phyloP scores from a whole-genome alignment of 305 asterid species.

The Solanum aculeatissimum region DNA sequence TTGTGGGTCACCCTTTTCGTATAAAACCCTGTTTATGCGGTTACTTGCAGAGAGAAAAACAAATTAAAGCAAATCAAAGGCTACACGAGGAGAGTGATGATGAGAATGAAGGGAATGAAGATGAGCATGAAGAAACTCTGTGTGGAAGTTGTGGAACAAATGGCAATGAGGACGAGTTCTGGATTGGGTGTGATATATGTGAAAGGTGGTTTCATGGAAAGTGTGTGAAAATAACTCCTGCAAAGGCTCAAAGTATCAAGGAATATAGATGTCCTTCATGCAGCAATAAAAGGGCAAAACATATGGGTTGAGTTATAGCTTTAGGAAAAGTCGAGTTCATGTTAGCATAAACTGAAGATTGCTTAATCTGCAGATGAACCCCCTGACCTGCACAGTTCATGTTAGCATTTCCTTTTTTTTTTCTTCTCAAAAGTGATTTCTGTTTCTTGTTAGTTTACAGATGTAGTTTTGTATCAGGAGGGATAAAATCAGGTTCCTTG shows the following conservation, averaged over 20 bases:
- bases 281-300: conserved; percentile 48
- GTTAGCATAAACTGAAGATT: background rate
- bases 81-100: conserved; percentile 47
- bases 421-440: background rate
- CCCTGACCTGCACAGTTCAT: background rate
- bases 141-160: conserved; percentile 78
- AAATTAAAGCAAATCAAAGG: conserved; percentile 39
- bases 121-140: conserved; percentile 59
- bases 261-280: conserved; percentile 89
- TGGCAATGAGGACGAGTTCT: conserved; percentile 67
- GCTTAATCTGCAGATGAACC: background rate
- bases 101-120: conserved; percentile 37
- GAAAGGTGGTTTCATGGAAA: conserved; percentile 92
- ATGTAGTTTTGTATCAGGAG: background rate
- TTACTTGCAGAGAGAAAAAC: conserved; percentile 55
- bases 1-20: background rate
- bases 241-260: conserved; percentile 86
- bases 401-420: background rate
- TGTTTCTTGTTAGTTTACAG: background rate
- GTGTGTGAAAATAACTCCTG: conserved; percentile 87
- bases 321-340: background rate
- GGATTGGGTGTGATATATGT: conserved; percentile 89
- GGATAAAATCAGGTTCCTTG: background rate
- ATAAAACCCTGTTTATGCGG: background rate
- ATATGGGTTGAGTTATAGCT: conserved; percentile 17